Evolutionary conservation across 2,329 filamentous ascomycete genomes (phyloP).

Genomic region (Aaosphaeria pasadenensis): DNA sequence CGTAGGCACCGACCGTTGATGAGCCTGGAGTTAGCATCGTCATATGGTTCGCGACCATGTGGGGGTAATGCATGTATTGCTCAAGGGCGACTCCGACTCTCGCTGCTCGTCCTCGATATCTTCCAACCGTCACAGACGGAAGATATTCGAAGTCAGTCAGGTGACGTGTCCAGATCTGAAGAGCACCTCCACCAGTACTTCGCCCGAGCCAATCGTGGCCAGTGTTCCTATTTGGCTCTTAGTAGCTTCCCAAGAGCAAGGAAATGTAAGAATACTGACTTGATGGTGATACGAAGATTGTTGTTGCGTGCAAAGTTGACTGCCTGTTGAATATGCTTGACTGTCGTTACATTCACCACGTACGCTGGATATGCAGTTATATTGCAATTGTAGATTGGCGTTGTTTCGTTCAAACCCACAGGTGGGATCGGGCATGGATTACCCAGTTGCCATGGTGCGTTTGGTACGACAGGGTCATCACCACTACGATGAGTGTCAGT

Average conservation of each 20-base stretch:
- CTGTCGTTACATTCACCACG: constrained; percentile 21
- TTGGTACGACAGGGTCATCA: constrained; percentile 22
- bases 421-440: constrained; percentile 11
- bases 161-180: constrained; percentile 23
- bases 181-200: constrained; percentile 24
- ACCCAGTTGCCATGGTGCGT: constrained; percentile 16
- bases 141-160: constrained; percentile 25
- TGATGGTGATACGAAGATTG: constrained; percentile 29
- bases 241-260: neutral
- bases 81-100: constrained; percentile 21
- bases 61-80: constrained; percentile 17
- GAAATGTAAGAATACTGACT: constrained; percentile 8
- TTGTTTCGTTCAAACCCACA: neutral
- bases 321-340: constrained; percentile 23
- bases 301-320: constrained; percentile 29
- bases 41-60: constrained; percentile 18
- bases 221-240: constrained; percentile 18
- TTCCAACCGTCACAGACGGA: constrained; percentile 10
- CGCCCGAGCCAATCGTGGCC: constrained; percentile 26
- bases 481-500: constrained; percentile 7
- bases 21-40: constrained; percentile 19
- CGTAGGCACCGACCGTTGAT: constrained; percentile 47
- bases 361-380: constrained; percentile 19
- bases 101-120: constrained; percentile 23
- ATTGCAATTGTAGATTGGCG: constrained; percentile 14